Evolutionary conservation across 176 grass and related monocot genomes (phyloP), one percentile per base, ranked within the genome.

Genomic region (Eragrostis nindensis): DNA sequence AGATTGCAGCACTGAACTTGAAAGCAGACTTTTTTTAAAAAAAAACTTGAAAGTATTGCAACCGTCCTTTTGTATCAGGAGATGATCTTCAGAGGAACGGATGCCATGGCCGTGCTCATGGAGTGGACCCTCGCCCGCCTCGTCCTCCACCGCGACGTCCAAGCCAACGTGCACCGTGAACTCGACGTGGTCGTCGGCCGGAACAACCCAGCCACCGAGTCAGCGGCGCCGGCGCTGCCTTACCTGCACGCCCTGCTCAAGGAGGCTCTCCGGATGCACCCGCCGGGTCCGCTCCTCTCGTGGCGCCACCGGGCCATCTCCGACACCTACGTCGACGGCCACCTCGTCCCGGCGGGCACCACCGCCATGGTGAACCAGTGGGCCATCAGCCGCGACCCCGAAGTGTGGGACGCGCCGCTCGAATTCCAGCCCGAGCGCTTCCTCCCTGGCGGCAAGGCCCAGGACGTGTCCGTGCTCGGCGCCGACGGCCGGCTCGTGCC

Each of bases 1-100:
- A 8, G 32, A n/a, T 43, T 27, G 45, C 13, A 62, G 29, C 63
- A 67, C 80, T 73, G 71, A 59, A 19, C 1, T 4, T n/a, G n/a
- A n/a, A n/a, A 72, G 59, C 6, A 15, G 11, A n/a, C n/a, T n/a
- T n/a, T n/a, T n/a, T n/a, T n/a, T n/a, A n/a, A n/a, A n/a, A n/a
- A n/a, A n/a, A n/a, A n/a, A n/a, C n/a, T n/a, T n/a, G n/a, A 36
- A 36, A 36, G 32, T 36, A 68, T 70, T 26, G 22, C 21, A 1
- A 5, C 19, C 9, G 26, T 27, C 19, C 22, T 73, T 16, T 42
- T 84, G 52, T 71, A 50, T 39, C 79, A 97, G 94, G 94, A 97
- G 75, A 97, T 94, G 94, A 89, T 97, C 44, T 97, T 97, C 79
- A 86, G 94, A 74, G 94, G 94, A 60, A 97, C 94, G 2, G 94